Evolutionary conservation across 352 stramenopile genomes (phyloP).

Genomic region (Pythium sukuiense): DNA sequence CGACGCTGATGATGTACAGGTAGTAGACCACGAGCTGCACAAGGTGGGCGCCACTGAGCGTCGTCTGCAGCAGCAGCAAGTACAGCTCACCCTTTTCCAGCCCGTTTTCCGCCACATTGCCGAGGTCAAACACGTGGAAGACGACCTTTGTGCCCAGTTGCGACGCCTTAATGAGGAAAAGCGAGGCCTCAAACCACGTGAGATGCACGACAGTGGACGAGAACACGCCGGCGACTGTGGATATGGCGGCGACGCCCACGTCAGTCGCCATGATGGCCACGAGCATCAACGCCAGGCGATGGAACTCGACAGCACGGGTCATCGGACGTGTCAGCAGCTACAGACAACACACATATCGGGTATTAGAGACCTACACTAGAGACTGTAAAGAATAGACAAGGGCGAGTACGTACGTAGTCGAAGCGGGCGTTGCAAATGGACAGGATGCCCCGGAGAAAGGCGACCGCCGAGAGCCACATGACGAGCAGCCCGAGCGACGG

Average conservation of each 20-base stretch:
- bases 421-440: slow-evolving; percentile 64
- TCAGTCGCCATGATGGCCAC: slow-evolving; percentile 41
- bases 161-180: slow-evolving; percentile 65
- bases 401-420: slow-evolving; percentile 41
- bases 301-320: slow-evolving; percentile 54
- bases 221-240: slow-evolving; percentile 44
- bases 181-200: slow-evolving; percentile 70
- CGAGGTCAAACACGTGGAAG: slow-evolving; percentile 59
- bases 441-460: slow-evolving; percentile 61
- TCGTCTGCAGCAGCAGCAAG: slow-evolving; percentile 63
- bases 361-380: too few species aligned
- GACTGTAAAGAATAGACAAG: neutral
- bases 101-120: slow-evolving; percentile 32
- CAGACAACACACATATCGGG: neutral
- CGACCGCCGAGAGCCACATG: slow-evolving; percentile 62
- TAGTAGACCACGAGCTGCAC: slow-evolving; percentile 77
- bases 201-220: slow-evolving; percentile 60
- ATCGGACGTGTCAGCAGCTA: slow-evolving; percentile 64
- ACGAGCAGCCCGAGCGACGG: slow-evolving; percentile 51
- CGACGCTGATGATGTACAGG: slow-evolving; percentile 78
- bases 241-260: slow-evolving; percentile 38
- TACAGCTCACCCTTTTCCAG: slow-evolving; percentile 68
- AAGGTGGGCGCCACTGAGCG: slow-evolving; percentile 59
- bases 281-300: slow-evolving; percentile 51
- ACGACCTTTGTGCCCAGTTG: slow-evolving; percentile 70